Evolutionary conservation across 139 green algal genomes (phyloP).

Genomic region (Chlamydomonas incerta): DNA sequence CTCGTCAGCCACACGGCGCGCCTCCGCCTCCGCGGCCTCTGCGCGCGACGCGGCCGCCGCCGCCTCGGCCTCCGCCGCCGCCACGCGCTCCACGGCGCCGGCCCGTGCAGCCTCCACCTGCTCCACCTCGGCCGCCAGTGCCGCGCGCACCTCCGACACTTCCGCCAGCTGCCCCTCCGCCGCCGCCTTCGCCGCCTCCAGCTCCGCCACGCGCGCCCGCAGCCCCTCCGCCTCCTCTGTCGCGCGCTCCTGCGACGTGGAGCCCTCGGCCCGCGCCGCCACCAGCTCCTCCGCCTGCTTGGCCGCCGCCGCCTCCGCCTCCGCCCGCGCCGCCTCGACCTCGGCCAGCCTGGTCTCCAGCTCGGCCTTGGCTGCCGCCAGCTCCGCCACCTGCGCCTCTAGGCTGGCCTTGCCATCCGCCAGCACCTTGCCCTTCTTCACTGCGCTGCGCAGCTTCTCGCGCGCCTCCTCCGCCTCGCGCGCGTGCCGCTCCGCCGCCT

Average conservation of each 20-base stretch:
- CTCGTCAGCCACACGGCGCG: background rate
- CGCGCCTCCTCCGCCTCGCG: constrained; percentile 36
- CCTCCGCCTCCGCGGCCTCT: background rate
- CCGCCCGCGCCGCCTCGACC: background rate
- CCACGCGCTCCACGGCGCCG: background rate
- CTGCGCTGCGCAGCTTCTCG: constrained; percentile 33
- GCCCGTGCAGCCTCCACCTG: background rate
- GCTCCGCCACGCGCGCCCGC: background rate
- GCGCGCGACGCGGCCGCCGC: background rate
- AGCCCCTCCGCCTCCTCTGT: background rate
- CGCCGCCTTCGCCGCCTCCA: background rate
- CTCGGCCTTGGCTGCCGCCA: background rate
- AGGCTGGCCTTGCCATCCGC: background rate
- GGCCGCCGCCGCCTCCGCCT: background rate
- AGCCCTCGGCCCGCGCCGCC: background rate
- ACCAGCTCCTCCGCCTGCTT: background rate
- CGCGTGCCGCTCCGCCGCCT: background rate
- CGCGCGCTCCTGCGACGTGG: background rate
- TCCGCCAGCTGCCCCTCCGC: background rate
- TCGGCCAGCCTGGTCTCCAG: background rate
- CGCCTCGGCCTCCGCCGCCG: background rate
- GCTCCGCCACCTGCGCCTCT: constrained; percentile 15
- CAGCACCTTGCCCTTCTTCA: constrained; percentile 48
- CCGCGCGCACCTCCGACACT: background rate
- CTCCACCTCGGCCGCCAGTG: background rate